phyloP scores from a whole-genome alignment of 106 monocot species.

The Acorus calamus region DNA sequence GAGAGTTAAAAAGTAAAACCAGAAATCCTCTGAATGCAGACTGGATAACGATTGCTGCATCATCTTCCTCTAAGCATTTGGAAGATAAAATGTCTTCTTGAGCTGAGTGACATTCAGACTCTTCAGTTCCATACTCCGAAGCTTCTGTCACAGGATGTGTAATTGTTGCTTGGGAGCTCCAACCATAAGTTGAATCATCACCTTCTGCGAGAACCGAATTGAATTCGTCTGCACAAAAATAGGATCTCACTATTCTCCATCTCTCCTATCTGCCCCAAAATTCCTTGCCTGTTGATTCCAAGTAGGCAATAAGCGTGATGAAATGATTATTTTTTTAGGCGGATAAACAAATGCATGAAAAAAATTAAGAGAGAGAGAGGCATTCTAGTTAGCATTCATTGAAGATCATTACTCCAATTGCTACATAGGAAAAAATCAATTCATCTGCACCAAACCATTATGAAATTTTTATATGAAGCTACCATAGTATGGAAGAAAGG shows the following conservation, averaged over 20 bases:
- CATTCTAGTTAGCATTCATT: too few species aligned
- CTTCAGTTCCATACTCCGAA: constrained; percentile 13
- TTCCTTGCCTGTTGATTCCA: constrained; percentile 20
- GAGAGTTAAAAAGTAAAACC: constrained; percentile 21
- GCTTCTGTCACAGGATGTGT: constrained; percentile 15
- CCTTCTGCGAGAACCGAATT: constrained; percentile 23
- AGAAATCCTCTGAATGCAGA: constrained; percentile 54
- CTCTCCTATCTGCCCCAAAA: constrained; percentile 31
- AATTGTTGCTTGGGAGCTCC: constrained; percentile 17
- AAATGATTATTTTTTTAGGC: too few species aligned
- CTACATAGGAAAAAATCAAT: too few species aligned
- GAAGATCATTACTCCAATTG: too few species aligned
- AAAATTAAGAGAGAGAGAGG: too few species aligned
- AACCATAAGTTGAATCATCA: constrained; percentile 20
- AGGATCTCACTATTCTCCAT: constrained; percentile 38
- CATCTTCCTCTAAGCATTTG: constrained; percentile 12
- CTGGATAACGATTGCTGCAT: constrained; percentile 54
- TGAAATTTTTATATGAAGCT: too few species aligned
- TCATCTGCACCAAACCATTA: too few species aligned
- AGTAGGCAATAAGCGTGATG: not conserved
- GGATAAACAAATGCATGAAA: too few species aligned
- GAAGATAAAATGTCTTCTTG: constrained; percentile 4
- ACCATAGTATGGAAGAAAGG: too few species aligned
- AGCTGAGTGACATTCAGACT: not conserved
- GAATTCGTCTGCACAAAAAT: constrained; percentile 52